Percentiles rank a stretch among this genome's conserved stretches.
phyloP scores from a whole-genome alignment of 768 basidiomycete genomes.

The Pulveroboletus ravenelii region DNA sequence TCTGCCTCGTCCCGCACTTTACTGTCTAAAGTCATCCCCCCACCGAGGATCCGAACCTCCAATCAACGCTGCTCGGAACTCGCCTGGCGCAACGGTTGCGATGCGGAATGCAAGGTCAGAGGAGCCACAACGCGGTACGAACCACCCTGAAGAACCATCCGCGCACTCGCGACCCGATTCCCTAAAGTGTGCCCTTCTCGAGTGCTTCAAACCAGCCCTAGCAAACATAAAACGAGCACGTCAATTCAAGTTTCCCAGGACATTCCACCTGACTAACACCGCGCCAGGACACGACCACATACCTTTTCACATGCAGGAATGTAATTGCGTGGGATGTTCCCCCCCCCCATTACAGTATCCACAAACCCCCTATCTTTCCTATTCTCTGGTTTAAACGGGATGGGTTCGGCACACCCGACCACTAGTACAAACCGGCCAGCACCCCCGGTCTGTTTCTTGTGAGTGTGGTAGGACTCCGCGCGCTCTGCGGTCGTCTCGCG shows the following conservation, averaged over 20 bases:
- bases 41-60: constrained; percentile 88
- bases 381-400: constrained; percentile 66
- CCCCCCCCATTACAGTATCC: constrained; percentile 86
- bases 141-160: constrained; percentile 88
- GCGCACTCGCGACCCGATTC: constrained; percentile 79
- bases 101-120: constrained; percentile 93
- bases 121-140: constrained; percentile 89
- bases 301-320: constrained; percentile 97
- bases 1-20: constrained; percentile 97
- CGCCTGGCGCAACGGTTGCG: constrained; percentile 85
- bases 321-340: constrained; percentile 84
- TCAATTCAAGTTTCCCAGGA: background rate
- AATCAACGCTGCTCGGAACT: constrained; percentile 95
- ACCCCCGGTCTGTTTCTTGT: constrained; percentile 98
- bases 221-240: background rate
- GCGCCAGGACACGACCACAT: constrained; percentile 10
- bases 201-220: constrained; percentile 94
- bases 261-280: background rate
- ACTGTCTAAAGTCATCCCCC: constrained; percentile 90
- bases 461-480: constrained; percentile 82
- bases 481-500: constrained; percentile 87
- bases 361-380: constrained; percentile 84
- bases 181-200: constrained; percentile 86
- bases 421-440: constrained; percentile 96
- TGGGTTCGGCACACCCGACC: constrained; percentile 85